These are phyloP conservation scores for Vitellaria paradoxa DNA, from an alignment of 179 eudicot species.

Conservation along the genomic window DNA sequence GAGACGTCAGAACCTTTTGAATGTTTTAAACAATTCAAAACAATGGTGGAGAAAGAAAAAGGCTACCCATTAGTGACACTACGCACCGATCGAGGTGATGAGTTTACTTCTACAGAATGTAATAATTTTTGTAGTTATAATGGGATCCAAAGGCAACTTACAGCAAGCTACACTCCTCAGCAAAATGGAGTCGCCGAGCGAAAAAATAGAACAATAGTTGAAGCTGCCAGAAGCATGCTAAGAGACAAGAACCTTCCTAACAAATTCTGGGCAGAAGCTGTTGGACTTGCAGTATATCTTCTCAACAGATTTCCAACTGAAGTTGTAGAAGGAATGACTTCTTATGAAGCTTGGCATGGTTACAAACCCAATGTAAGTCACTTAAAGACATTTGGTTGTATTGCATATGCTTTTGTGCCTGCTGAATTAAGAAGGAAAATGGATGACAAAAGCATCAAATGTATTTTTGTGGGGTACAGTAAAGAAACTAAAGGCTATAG, in stretches of 20 bases:
- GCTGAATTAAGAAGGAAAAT: neutral
- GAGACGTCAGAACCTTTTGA: conserved; percentile 12
- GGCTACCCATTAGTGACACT: conserved; percentile 2
- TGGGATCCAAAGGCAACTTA: conserved; percentile 14
- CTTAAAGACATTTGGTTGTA: neutral
- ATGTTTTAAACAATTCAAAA: conserved; percentile 10
- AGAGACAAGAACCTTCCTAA: neutral
- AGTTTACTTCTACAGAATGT: conserved; percentile 3
- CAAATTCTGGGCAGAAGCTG: conserved; percentile 16
- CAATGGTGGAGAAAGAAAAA: conserved; percentile 17
- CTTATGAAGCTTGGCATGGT: neutral
- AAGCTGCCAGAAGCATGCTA: conserved; percentile 11
- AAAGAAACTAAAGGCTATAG: neutral
- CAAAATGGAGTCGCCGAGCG: neutral
- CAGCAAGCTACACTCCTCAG: conserved; percentile 18
- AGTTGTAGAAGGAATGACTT: neutral
- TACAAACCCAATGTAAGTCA: neutral
- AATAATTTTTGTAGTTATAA: conserved; percentile 5
- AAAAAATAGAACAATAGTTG: conserved; percentile 8
- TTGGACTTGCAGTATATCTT: conserved; percentile 2
- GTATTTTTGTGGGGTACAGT: conserved; percentile 13
- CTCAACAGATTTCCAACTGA: conserved; percentile 10
- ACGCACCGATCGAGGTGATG: neutral
- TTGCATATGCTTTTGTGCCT: neutral
- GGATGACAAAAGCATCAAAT: conserved; percentile 5